Base-by-base conservation (phyloP, 1,139 yeast species). In the Geotrichum fermentans region DNA sequence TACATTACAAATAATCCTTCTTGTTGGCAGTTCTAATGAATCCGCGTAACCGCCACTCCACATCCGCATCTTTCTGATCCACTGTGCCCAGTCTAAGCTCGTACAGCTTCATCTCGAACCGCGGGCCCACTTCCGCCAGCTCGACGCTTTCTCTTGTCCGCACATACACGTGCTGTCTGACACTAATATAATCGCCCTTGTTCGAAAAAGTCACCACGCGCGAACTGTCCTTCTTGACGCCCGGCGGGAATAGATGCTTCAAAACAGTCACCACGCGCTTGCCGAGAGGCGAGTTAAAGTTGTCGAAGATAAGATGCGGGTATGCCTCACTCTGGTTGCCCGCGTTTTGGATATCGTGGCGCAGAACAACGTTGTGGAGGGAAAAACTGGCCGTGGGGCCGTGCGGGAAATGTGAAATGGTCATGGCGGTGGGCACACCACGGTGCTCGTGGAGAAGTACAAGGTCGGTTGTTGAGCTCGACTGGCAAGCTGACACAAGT, bases 301-400 rank as follows among this genome's bases (percentile, higher is more conserved):
- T 89, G 59, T 92, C 97, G 67, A 94, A 90, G 18, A 92, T 84
- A 53, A 92, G 73, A 70, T 92, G 97, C 14, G 99, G 99, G 61
- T 86, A 86, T 0, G 87, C 87, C 67, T 92, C 97, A 49, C 90
- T 80, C 55, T 86, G 86, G 63, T 85, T 89, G 10, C 97, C 97
- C 40, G 84, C 75, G 59, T 88, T 81, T 29, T 85, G 75, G 50
- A 94, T 79, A 69, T 92, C 99, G 66, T 92, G 99, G 66, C 97
- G 81, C 53, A 94, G 73, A 40, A 88, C 89, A 50, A 94, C 98
- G 62, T 92, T 92, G 70, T 92, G 98, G 53, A 92, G 73, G 5
- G 97, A 87, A 72, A 92, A 94, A 37, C 86, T 83, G 33, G 95
- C 95, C 3, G 97, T 86, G 22, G 98, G 99, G 0, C 99, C 99